Base-by-base conservation (phyloP, 1,284 basidiomycete genomes). In the Trichosporon coremiiforme region DNA sequence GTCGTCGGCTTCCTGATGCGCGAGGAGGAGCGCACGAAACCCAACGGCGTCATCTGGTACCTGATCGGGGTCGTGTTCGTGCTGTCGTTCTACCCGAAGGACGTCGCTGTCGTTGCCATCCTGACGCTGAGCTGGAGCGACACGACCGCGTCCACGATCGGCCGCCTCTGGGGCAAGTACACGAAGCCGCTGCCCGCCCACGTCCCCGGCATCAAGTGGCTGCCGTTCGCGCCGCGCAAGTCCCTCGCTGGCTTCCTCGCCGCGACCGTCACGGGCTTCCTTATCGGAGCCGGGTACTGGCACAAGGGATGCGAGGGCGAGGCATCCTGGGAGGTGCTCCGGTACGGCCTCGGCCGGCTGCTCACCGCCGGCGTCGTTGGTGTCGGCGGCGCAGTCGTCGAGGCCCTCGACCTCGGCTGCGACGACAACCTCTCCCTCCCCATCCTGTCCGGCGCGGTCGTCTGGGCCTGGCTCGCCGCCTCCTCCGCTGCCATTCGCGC, bases 61-160 rank as follows among this genome's bases (percentile, higher is more conserved):
- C 90, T 98, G 66, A 84, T 96, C 35, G 96, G 96, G 20, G 94
- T 94, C 75, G 89, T 95, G 73, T 88, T 90, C 78, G 92, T 90
- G 36, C 87, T 99, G 22, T 84, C 88, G 0, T 85, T 91, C 71
- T 93, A 93, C 77, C 94, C 95, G 0, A 86, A 91, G 66, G 95
- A 97, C 77, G 87, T 98, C 45, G 94, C 94, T 29, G 89, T 91
- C 20, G 90, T 95, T 13, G 89, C 94, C 2, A 91, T 97, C 75
- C 86, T 96, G 74, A 93, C 94, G 93, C 89, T 99, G 60, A 95
- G 95, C 33, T 98, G 96, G 93, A 95, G 94, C 3, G 96, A 99
- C 84, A 98, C 96, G 0, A 89, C 93, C 15, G 96, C 96, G 0
- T 97, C 95, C 3, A 94, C 94, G 6, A 87, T 98, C 72, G 96